Evolutionary conservation across 2,329 filamentous ascomycete genomes (phyloP).

Genomic region (Talaromyces pinophilus): DNA sequence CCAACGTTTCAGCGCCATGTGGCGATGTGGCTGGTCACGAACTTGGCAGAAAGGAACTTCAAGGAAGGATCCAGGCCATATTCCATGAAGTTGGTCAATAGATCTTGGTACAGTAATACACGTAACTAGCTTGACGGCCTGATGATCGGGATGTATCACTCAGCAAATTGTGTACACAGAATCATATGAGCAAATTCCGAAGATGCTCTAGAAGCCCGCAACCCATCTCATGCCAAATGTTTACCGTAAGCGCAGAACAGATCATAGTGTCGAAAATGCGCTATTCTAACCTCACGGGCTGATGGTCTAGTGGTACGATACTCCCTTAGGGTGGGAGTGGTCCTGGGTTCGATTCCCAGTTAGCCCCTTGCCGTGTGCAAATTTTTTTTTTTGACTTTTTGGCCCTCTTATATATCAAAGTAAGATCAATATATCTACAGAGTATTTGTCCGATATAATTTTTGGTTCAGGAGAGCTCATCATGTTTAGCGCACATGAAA

Average conservation of each 20-base stretch:
- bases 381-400: background rate
- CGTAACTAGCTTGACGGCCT: background rate
- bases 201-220: no score
- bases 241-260: fast-evolving
- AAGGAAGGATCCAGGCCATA: background rate
- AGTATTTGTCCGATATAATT: background rate
- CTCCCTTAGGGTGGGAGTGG: constrained; percentile 18
- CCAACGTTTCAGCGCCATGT: constrained; percentile 14
- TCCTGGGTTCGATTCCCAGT: constrained; percentile 19
- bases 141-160: background rate
- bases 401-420: background rate
- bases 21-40: background rate
- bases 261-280: background rate
- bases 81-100: background rate
- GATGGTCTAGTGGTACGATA: constrained; percentile 19
- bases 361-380: background rate
- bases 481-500: background rate
- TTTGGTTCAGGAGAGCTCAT: background rate
- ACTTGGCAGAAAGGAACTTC: background rate
- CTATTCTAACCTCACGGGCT: background rate
- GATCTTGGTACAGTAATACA: background rate
- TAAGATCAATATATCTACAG: background rate
- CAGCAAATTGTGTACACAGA: background rate
- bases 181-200: background rate
- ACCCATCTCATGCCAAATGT: background rate